Base-by-base conservation (phyloP, 2,329 filamentous ascomycete species). In the Ophiostoma quercus region DNA sequence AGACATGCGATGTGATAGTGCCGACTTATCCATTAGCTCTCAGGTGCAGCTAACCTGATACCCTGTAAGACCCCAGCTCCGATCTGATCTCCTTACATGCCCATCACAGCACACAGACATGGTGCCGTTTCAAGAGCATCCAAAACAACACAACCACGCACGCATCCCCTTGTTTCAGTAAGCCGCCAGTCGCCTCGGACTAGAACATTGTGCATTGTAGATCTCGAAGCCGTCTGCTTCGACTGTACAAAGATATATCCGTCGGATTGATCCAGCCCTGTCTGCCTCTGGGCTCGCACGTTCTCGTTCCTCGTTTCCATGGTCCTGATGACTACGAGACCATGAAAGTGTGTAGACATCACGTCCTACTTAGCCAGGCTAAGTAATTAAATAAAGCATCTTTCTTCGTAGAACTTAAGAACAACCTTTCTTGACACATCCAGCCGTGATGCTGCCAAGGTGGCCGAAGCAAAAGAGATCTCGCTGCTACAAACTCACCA, bases 121-220 rank as follows among this genome's bases (percentile, higher is more conserved):
- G 51, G 22, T 29, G 11, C 22, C 25, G 51, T 57, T 57, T 57
- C 51, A 57, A 57, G 51, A 25, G n/a, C 51, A 57, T 57, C 51
- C 51, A 57, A 57, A 57, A 57, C 51, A 57, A 57, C 51, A 57
- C 22, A 25, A 57, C 51, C 8, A 57, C n/a, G 51, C 51, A 57
- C 51, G 22, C 51, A 22, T 57, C 51, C 22, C 51, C 51, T 57
- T 57, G 51, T 57, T 57, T 57, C 51, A 57, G 51, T 16, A 57
- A 25, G 3, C 8, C 51, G 16, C 22, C n/a, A 57, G 43, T 47
- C 16, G 19, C 16, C 43, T n/a, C 43, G 43, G 19, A 41, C 39
- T 41, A 41, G 39, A 41, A 41, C 39, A 41, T 14, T 41, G 39
- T 47, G 0, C 16, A 47, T 8, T 47, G 43, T 7, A 41, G 43